Conservation (phyloP, 139 green algal genomes). For the Auxenochlorella pyrenoidosa region DNA sequence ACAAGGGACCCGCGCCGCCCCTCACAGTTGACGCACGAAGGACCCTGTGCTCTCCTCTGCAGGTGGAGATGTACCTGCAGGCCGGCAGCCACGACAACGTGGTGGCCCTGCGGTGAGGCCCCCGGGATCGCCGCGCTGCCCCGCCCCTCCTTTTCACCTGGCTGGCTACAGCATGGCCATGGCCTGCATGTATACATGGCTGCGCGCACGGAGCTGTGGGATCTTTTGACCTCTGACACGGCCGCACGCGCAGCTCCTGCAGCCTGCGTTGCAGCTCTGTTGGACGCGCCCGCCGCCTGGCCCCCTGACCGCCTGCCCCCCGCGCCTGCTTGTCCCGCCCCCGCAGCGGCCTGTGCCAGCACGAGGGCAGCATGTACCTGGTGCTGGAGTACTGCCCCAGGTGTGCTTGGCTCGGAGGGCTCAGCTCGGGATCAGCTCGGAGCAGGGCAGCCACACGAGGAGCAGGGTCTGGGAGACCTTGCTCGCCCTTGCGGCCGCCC, state of each 20-base stretch:
- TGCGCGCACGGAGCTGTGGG: not conserved
- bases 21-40: no score
- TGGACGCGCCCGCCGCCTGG: no score
- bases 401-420: not conserved
- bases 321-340: not conserved
- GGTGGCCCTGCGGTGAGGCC: slow-evolving; percentile 24
- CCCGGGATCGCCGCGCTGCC: not conserved
- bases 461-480: no score
- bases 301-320: not conserved
- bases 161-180: not conserved
- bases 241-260: not conserved
- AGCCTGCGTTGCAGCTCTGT: not conserved
- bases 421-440: no score
- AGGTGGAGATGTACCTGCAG: slow-evolving; percentile 58
- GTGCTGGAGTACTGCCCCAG: slow-evolving; percentile 65
- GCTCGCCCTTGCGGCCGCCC: no score
- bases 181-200: not conserved
- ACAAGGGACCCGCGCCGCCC: no score
- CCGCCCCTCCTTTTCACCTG: no score
- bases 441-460: no score
- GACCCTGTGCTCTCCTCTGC: not conserved
- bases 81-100: slow-evolving; percentile 58
- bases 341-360: slow-evolving; percentile 43
- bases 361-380: slow-evolving; percentile 49
- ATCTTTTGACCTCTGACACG: not conserved